Base-by-base conservation (phyloP, 805 yeast species). In the Brettanomyces custersianus region DNA sequence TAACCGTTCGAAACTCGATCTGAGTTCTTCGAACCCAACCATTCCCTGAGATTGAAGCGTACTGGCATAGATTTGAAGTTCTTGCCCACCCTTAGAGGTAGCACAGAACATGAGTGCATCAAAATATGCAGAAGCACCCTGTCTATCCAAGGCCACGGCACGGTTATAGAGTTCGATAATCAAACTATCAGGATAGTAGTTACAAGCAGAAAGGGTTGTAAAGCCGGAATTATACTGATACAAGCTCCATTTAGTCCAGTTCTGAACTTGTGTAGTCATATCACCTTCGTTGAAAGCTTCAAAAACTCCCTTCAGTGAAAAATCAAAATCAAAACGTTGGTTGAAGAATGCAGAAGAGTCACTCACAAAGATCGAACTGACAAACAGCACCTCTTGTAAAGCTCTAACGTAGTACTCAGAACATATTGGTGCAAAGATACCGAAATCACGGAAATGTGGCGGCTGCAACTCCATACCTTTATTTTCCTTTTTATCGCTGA, bases 61-160 rank as follows among this genome's bases (percentile, higher is more conserved):
- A 6, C 69, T 58, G 8, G 72, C 67, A 30, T 49, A 61, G 19
- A 58, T 46, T 36, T 64, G 63, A 20, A 79, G 50, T 29, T 62
- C 67, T 38, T 69, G 69, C 1, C 72, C 63, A 6, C 63, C 57
- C 37, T 74, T 64, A 0, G 57, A 45, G n/a, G 68, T 65, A 0
- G 80, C 69, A 26, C 80, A 60, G 27, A 57, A 66, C 5, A 55
- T 59, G 23, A 81, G 51, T 0, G 80, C 70, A 50, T 81, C 87
- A 44, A 74, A 68, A 44, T 77, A 79, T 23, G 60, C 52, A 1
- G 81, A 75, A 2, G 51, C 42, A 32, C 66, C 59, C 0, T 43
- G 50, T 0, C 71, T 66, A 49, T 80, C 84, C 33, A 62, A 38
- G 0, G 41, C 35, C 4, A 52, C 45, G 36, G 68, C 63, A 0